These are phyloP conservation scores for Parachaetomium inaequale DNA, from an alignment of 495 filamentous ascomycete species.

Conservation along the genomic window DNA sequence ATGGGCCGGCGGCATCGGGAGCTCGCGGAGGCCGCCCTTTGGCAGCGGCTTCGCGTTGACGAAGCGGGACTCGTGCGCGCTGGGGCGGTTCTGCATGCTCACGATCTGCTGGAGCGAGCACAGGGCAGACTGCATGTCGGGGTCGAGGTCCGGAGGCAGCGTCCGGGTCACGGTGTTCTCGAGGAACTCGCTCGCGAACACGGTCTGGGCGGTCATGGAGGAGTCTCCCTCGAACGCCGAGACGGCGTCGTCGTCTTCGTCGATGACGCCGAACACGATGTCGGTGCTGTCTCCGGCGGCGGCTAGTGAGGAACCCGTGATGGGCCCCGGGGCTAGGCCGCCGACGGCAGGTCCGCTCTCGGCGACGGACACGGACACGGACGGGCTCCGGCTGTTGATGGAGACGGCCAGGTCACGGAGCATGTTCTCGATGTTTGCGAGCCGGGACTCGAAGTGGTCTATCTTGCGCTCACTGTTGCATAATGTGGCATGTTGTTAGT, in stretches of 20 bases:
- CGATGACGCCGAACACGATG: constrained; percentile 8
- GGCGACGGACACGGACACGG: background rate
- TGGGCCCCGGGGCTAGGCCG: background rate
- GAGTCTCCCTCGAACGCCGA: constrained; percentile 58
- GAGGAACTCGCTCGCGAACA: constrained; percentile 60
- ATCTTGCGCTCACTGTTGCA: constrained; percentile 62
- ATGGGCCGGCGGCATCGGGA: constrained; percentile 54
- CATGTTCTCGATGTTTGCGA: constrained; percentile 55
- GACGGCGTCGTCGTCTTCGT: constrained; percentile 34
- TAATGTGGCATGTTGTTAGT: background rate
- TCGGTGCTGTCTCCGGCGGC: constrained; percentile 3
- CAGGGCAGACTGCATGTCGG: constrained; percentile 55
- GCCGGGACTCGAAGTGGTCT: constrained; percentile 60
- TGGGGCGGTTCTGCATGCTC: constrained; percentile 44
- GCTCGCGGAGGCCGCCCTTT: constrained; percentile 41
- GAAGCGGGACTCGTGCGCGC: constrained; percentile 43
- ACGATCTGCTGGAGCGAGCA: constrained; percentile 56
- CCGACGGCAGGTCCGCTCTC: background rate
- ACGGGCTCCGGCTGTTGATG: constrained; percentile 15
- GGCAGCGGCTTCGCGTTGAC: constrained; percentile 42
- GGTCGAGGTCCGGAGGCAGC: constrained; percentile 43
- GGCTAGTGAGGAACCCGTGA: constrained; percentile 7
- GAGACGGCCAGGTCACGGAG: constrained; percentile 43
- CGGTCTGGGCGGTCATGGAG: constrained; percentile 59
- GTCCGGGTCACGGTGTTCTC: constrained; percentile 56